Base-by-base conservation (phyloP, 2,329 filamentous ascomycete genomes). In the Leptodontidium sp. region DNA sequence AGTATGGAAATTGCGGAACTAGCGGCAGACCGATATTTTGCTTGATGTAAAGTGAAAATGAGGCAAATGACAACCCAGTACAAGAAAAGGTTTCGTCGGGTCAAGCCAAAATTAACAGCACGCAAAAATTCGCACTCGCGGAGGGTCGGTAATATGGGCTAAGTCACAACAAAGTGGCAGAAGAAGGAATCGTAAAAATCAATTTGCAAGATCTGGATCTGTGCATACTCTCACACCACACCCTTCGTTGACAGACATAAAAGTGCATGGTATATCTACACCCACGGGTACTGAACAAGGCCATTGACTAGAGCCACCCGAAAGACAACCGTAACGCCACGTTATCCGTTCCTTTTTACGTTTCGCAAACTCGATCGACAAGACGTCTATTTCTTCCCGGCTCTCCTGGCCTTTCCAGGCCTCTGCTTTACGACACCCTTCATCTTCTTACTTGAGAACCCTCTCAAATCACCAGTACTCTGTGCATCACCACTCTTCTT, bases 401-500 rank as follows among this genome's bases (percentile, higher is more conserved):
- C 78, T 61, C 78, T 76, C 66, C 77, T 78, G 15, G 77, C 73
- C 79, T 87, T 87, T n/a, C 85, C 85, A 35, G 81, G 82, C 70
- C 85, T 79, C 75, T 83, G 81, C 52, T 79, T 75, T 53, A 80
- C 76, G n/a, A 73, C 74, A 5, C 83, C 85, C 86, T 97, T 97
- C 93, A 97, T 97, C 82, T 89, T 92, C 85, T 91, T 93, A 47
- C 86, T 86, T 65, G 91, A 94, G 83, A 97, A 98, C 1, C 88
- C 89, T 71, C 88, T 88, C 74, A 97, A 82, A 80, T 99, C 96
- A 70, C 88, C 91, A 58, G 90, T 94, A 73, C 93, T 97, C 71
- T 87, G 79, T 61, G 94, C 94, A 81, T 98, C 94, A 74, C 93
- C 93, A 70, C 94, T 97, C 88, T 99, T 99, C 67, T 86, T 82